Evolutionary conservation across 352 stramenopile species (phyloP).

Genomic region (Aphanomyces euteiches): DNA sequence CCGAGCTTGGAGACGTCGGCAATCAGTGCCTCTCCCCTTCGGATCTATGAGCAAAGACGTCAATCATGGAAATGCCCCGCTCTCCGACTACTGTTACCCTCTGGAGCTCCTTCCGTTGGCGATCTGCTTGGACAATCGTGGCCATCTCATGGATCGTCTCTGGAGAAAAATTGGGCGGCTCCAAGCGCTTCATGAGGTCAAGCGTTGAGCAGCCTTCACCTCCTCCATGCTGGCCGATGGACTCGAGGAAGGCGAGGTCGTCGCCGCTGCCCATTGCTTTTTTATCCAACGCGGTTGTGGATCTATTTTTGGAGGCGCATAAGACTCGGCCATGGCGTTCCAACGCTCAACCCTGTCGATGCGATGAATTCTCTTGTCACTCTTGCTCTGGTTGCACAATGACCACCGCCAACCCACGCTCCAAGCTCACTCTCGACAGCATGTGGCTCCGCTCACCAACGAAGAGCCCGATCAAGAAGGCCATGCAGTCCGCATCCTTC

Average conservation of each 20-base stretch:
- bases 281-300: background rate
- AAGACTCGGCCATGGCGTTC: background rate
- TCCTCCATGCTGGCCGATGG: constrained; percentile 31
- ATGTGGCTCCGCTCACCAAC: background rate
- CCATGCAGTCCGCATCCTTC: background rate
- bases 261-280: background rate
- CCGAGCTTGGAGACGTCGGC: constrained; percentile 30
- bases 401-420: background rate
- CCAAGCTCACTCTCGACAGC: constrained; percentile 19
- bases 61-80: background rate
- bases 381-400: constrained; percentile 3
- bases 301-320: constrained; percentile 9
- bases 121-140: constrained; percentile 14
- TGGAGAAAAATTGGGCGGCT: constrained; percentile 8
- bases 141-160: constrained; percentile 54
- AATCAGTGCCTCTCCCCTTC: constrained; percentile 21
- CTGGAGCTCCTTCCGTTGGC: constrained; percentile 14
- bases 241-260: constrained; percentile 33
- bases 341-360: background rate
- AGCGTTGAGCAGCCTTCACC: constrained; percentile 49
- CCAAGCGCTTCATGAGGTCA: constrained; percentile 50
- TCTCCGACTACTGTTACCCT: constrained; percentile 4
- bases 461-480: constrained; percentile 26
- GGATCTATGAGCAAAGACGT: constrained; percentile 7
- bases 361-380: background rate